These are phyloP conservation scores for Xylaria nigripes DNA, from an alignment of 495 filamentous ascomycete species.

Conservation along the genomic window DNA sequence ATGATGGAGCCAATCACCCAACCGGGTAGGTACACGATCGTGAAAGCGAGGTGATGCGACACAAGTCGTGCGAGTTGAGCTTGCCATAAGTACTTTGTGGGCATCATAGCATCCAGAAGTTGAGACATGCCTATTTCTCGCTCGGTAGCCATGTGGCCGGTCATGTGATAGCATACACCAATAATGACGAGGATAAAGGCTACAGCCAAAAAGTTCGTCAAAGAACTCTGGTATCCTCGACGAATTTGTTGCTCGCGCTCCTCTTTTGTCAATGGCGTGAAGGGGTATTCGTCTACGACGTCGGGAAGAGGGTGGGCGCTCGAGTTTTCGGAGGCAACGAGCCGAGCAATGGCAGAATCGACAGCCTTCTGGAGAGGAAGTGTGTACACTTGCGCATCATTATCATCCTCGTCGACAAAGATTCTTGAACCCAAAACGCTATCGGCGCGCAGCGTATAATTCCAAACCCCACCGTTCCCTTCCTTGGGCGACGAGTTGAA, in stretches of 20 bases:
- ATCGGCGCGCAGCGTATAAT: constrained; percentile 74
- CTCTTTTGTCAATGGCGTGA: constrained; percentile 56
- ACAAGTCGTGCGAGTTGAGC: constrained; percentile 59
- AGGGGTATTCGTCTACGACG: constrained; percentile 58
- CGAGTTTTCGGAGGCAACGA: constrained; percentile 24
- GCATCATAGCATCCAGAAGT: constrained; percentile 76
- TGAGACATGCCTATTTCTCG: constrained; percentile 72
- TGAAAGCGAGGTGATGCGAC: constrained; percentile 61
- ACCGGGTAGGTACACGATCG: constrained; percentile 56
- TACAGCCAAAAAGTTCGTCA: constrained; percentile 60
- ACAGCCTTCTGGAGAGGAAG: constrained; percentile 72
- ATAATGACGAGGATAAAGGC: constrained; percentile 62
- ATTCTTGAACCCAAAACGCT: constrained; percentile 50
- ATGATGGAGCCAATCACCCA: constrained; percentile 64
- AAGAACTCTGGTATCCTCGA: constrained; percentile 54
- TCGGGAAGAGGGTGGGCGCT: constrained; percentile 29
- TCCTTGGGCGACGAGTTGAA: constrained; percentile 66
- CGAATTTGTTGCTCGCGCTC: constrained; percentile 55
- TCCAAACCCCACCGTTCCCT: constrained; percentile 61
- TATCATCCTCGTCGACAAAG: constrained; percentile 47
- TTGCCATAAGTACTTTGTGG: constrained; percentile 54
- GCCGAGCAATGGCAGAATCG: constrained; percentile 58
- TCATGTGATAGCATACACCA: constrained; percentile 65
- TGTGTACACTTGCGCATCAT: constrained; percentile 64
- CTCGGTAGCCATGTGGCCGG: constrained; percentile 68